Base-by-base conservation (phyloP, 2,329 filamentous ascomycete species). In the Colletotrichum incanum region DNA sequence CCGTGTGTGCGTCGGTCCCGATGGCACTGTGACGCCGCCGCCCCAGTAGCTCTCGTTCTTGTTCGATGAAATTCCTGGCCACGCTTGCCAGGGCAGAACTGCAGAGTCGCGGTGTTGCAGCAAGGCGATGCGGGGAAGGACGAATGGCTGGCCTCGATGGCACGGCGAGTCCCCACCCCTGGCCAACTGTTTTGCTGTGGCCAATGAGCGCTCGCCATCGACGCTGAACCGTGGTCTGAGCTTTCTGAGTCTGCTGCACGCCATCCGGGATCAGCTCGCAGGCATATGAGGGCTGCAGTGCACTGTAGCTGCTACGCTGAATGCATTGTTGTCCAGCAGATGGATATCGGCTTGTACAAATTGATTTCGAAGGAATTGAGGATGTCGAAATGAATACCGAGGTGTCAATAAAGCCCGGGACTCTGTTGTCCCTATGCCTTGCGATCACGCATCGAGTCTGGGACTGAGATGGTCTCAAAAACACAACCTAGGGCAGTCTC, bases 101-200 rank as follows among this genome's bases (percentile, higher is more conserved):
- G 61, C 61, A 64, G 26, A 18, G 37, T 55, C 54, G 60, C 20
- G 11, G 45, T 70, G 67, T 28, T 47, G 65, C 59, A 70, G 54
- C 39, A 68, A 20, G 54, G 45, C 45, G 54, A 70, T 72, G 70
- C 66, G 65, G 70, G 70, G 70, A 72, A 67, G 45, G 20, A n/a
- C 63, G 23, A 71, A 55, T 71, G 55, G 55, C 47, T 49, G 55
- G 9, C 26, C 43, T 54, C 31, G 55, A 62, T 61, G 28, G 58
- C 58, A n/a, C 55, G 11, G 52, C 47, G 45, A 66, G 39, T 59
- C 65, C 50, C 69, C 69, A 64, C 52, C 28, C 1, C 16, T 2
- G 5, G 20, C 61, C 61, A 64, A 55, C 49, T 31, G 26, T 3
- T 31, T 34, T 37, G 0, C 3, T 6, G 11, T 31, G 0, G 18